Percentiles rank a stretch among this genome's conserved stretches.
phyloP scores from a whole-genome alignment of 805 yeast species.

The Millerozyma acaciae region DNA sequence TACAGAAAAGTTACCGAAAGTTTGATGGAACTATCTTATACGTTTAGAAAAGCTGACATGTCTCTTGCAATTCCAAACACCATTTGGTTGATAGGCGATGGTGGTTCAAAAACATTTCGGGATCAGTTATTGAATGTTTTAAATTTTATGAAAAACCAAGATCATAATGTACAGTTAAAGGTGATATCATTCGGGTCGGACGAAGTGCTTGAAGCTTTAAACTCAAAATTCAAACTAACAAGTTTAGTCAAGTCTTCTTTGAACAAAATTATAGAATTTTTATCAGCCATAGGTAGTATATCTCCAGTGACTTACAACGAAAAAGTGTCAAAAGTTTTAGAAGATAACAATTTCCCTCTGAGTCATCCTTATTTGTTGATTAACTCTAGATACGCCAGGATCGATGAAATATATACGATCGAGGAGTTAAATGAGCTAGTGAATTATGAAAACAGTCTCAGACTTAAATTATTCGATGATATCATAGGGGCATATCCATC shows the following conservation, averaged over 20 bases:
- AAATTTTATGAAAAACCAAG: slow-evolving; percentile 16
- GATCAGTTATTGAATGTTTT: slow-evolving; percentile 43
- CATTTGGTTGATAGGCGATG: slow-evolving; percentile 60
- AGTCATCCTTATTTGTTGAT: slow-evolving; percentile 40
- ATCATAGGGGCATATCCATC: slow-evolving; percentile 25
- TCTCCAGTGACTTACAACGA: too few relatives aligned
- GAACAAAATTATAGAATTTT: too few relatives aligned
- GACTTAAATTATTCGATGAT: slow-evolving; percentile 33
- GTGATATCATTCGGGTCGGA: too few relatives aligned
- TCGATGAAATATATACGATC: slow-evolving; percentile 17
- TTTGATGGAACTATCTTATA: slow-evolving; percentile 20
- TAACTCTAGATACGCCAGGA: slow-evolving; percentile 52
- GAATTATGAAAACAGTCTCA: slow-evolving; percentile 44
- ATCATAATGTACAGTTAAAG: too few relatives aligned
- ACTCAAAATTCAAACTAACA: too few relatives aligned
- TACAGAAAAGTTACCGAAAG: slow-evolving; percentile 28
- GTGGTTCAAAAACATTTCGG: slow-evolving; percentile 33
- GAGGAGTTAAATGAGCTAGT: slow-evolving; percentile 36
- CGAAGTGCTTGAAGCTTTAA: too few relatives aligned
- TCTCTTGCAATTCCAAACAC: slow-evolving; percentile 38
- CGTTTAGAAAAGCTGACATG: slow-evolving; percentile 23
- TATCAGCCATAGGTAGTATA: too few relatives aligned
- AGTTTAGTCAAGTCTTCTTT: too few relatives aligned
- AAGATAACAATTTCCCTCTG: slow-evolving; percentile 26
- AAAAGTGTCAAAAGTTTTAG: slow-evolving; percentile 18